phyloP scores from a whole-genome alignment of 1,284 basidiomycete genomes.

The Malassezia caprae region DNA sequence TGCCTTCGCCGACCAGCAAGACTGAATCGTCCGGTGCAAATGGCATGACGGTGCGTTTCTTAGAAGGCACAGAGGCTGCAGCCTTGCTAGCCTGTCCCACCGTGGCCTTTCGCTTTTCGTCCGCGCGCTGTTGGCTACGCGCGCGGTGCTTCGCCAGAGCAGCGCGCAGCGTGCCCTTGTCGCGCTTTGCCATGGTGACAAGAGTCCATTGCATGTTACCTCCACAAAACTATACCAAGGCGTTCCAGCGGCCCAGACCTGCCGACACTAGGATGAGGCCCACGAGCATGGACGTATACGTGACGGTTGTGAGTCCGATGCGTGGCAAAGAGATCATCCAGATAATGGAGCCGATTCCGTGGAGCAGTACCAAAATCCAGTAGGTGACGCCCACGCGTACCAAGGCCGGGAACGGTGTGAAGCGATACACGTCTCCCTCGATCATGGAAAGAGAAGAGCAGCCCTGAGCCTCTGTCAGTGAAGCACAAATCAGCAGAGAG shows the following conservation, averaged over 20 bases:
- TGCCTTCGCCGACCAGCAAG: conserved; percentile 75
- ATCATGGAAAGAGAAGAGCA: conserved; percentile 19
- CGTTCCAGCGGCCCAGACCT: conserved; percentile 34
- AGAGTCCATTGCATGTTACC: not conserved
- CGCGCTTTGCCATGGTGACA: conserved; percentile 13
- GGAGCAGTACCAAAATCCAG: conserved; percentile 23
- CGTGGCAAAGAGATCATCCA: conserved; percentile 32
- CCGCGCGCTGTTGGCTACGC: conserved; percentile 4
- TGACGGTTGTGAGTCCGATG: conserved; percentile 32
- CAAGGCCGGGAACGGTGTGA: conserved; percentile 25
- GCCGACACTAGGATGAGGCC: conserved; percentile 32
- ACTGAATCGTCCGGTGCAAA: conserved; percentile 67
- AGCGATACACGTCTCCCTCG: conserved; percentile 10
- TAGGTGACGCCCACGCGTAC: conserved; percentile 22
- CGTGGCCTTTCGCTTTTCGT: conserved; percentile 31
- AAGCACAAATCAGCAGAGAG: conserved; percentile 29
- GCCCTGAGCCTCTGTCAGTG: conserved; percentile 33
- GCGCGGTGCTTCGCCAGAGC: conserved; percentile 16
- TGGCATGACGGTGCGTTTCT: conserved; percentile 53
- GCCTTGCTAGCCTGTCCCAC: not conserved
- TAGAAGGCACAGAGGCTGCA: not conserved
- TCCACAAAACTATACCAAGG: conserved; percentile 20
- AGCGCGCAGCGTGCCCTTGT: conserved; percentile 12
- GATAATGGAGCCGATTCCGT: conserved; percentile 27
- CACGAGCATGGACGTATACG: conserved; percentile 33